Conservation (phyloP, 2,329 filamentous ascomycete genomes). For the Trichoderma breve region DNA sequence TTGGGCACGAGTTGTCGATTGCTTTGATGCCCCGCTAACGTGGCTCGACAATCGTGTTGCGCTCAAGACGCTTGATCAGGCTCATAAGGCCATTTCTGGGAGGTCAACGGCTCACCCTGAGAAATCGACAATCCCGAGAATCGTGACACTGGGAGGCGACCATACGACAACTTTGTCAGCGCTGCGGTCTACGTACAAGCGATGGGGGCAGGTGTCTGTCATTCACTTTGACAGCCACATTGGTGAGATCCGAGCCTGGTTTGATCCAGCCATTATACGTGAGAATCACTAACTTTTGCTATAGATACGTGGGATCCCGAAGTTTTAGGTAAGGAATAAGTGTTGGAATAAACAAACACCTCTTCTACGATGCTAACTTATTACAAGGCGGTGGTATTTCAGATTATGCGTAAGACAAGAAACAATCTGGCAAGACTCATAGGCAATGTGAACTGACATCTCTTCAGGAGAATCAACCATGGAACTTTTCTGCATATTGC, state of each 20-base stretch:
- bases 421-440: not conserved
- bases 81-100: constrained; percentile 23
- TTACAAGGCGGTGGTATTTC: constrained; percentile 24
- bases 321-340: constrained; percentile 21
- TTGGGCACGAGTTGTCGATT: constrained; percentile 77
- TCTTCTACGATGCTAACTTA: not conserved
- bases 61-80: constrained; percentile 26
- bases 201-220: constrained; percentile 62
- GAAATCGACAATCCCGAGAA: constrained; percentile 22
- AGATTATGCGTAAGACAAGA: constrained; percentile 22
- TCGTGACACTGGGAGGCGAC: constrained; percentile 69
- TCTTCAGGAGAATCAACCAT: constrained; percentile 25
- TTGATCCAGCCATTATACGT: not conserved
- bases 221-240: constrained; percentile 67
- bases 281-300: not conserved
- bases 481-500: constrained; percentile 29
- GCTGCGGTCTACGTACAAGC: constrained; percentile 58
- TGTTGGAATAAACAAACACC: no score
- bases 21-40: constrained; percentile 57
- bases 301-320: constrained; percentile 27
- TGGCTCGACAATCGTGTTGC: constrained; percentile 27
- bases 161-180: constrained; percentile 66
- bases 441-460: not conserved
- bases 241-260: constrained; percentile 6
- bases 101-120: constrained; percentile 20